Evolutionary conservation across 805 yeast genomes (phyloP).

Genomic region (Starmerella scarabaei): DNA sequence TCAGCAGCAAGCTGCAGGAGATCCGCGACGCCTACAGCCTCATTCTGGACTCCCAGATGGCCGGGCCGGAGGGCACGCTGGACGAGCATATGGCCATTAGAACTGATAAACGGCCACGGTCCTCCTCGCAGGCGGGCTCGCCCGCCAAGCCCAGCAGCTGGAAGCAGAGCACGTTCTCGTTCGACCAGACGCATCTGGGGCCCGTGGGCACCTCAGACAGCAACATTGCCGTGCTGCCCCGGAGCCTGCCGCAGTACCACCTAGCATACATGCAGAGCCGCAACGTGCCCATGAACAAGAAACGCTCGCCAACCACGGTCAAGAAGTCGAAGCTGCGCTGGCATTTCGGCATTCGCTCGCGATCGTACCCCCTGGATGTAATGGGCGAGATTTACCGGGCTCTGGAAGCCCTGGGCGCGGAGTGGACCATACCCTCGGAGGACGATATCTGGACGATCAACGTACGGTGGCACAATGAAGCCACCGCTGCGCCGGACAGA

Average conservation of each 20-base stretch:
- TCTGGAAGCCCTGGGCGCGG: slow-evolving; percentile 83
- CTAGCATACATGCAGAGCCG: slow-evolving; percentile 74
- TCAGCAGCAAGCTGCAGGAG: slow-evolving; percentile 29
- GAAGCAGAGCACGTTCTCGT: slow-evolving; percentile 25
- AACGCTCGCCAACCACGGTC: slow-evolving; percentile 36
- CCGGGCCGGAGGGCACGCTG: slow-evolving; percentile 12
- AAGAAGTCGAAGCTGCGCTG: slow-evolving; percentile 90
- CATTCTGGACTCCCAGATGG: slow-evolving; percentile 62
- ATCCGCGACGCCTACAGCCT: slow-evolving; percentile 75
- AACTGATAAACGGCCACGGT: not conserved
- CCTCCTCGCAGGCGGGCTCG: slow-evolving; percentile 5
- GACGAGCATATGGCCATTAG: slow-evolving; percentile 19
- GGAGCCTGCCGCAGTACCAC: slow-evolving; percentile 88
- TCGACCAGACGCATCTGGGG: slow-evolving; percentile 29
- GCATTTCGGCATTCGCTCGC: slow-evolving; percentile 95
- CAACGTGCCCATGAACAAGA: slow-evolving; percentile 37
- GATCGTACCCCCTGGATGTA: slow-evolving; percentile 93
- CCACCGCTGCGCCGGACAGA: slow-evolving; percentile 9
- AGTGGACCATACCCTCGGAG: slow-evolving; percentile 91
- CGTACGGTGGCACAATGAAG: slow-evolving; percentile 74
- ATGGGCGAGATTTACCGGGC: slow-evolving; percentile 98
- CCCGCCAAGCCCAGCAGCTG: slow-evolving; percentile 17
- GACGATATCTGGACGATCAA: slow-evolving; percentile 93
- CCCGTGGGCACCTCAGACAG: slow-evolving; percentile 32
- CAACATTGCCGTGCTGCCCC: slow-evolving; percentile 83